Base-by-base conservation (phyloP, 1,284 basidiomycete genomes). In the Ganoderma resinaceum region DNA sequence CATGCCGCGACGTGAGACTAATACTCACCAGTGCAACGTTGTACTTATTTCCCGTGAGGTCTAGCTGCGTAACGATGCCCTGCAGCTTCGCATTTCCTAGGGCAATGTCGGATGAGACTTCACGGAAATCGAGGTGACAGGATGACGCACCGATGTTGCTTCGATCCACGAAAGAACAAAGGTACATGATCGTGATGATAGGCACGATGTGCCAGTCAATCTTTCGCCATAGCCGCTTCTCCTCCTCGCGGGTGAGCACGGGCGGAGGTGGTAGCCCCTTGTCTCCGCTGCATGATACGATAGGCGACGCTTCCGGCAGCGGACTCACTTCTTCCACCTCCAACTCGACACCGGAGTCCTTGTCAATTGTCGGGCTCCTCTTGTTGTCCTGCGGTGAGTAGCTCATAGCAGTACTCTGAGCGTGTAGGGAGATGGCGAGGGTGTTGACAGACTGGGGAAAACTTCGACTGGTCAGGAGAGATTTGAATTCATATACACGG, bases 61-160 rank as follows among this genome's bases (percentile, higher is more conserved):
- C n/a, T 0, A 91, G 81, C 71, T 91, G 83, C 0, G 78, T 82
- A 7, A 76, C 73, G 1, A 91, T 76, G 0, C 91, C 90, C 71
- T 90, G 87, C 5, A 91, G 79, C 72, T 84, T 88, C 0, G 90
- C 90, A 70, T 91, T 91, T 55, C 89, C 90, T 89, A 33, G 2
- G 29, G 12, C 38, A 1, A 6, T 20, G 14, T 16, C 4, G n/a
- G 8, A 31, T 55, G 16, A 61, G 37, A 29, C 12, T 61, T 20
- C 3, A 12, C 6, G 11, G n/a, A 31, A 8, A 29, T 14, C 23
- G 26, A 43, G 23, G 23, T 4, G 11, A n/a, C 0, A 26, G 23
- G 14, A 18, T 12, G 37, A 78, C n/a, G 77, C 73, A 11, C 75
- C 74, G 49, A 77, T 80, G 6, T 77, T 76, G 31, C 77, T 74